phyloP scores from a whole-genome alignment of 2,329 filamentous ascomycete genomes.

The Colletotrichum salicis region DNA sequence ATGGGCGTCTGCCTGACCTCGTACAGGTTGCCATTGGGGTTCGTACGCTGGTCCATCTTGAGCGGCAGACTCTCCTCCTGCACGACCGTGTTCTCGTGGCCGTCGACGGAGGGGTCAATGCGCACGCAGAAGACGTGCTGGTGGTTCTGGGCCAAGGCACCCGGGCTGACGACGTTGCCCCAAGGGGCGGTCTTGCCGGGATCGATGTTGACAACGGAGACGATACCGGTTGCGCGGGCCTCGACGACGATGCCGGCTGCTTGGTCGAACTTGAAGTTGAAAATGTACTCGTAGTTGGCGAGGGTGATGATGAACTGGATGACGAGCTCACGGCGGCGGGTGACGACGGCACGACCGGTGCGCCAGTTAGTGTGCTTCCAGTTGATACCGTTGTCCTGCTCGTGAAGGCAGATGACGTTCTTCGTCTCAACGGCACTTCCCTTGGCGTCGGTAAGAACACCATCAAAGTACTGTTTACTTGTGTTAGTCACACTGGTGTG shows the following conservation, averaged over 20 bases:
- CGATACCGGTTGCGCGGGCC: conserved; percentile 50
- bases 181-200: conserved; percentile 59
- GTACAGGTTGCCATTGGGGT: conserved; percentile 61
- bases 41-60: conserved; percentile 51
- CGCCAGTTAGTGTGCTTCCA: conserved; percentile 61
- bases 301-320: conserved; percentile 68
- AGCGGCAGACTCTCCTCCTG: conserved; percentile 67
- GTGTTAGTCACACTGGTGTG: neutral
- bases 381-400: conserved; percentile 36
- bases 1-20: conserved; percentile 57
- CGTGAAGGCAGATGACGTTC: conserved; percentile 37
- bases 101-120: conserved; percentile 66
- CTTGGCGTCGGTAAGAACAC: conserved; percentile 42
- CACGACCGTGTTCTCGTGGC: conserved; percentile 61
- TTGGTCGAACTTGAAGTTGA: conserved; percentile 57
- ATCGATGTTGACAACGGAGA: conserved; percentile 52
- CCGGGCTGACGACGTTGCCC: conserved; percentile 64
- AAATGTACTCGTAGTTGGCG: conserved; percentile 65
- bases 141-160: conserved; percentile 66
- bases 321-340: conserved; percentile 62
- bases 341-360: conserved; percentile 61
- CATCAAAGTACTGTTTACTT: conserved; percentile 31
- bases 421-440: conserved; percentile 56
- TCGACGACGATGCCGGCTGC: conserved; percentile 48
- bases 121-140: conserved; percentile 67